Base-by-base conservation (phyloP, 768 basidiomycete genomes). In the Mycena galericulata region DNA sequence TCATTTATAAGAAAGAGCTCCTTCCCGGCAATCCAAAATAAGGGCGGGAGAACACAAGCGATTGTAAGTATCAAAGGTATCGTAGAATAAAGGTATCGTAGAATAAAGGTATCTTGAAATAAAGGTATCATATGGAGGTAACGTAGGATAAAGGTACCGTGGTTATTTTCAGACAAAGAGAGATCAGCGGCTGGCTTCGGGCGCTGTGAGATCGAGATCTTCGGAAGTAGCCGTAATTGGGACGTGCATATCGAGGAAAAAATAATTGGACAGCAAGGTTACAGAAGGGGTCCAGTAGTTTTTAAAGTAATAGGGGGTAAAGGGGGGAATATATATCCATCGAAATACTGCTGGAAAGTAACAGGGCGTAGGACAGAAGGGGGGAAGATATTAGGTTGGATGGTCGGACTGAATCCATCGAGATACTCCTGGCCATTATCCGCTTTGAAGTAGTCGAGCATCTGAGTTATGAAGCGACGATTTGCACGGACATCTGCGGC, bases 391-490 rank as follows among this genome's bases (percentile, higher is more conserved):
- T 41, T 20, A 20, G 18, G 10, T 20, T 41, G 40, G 40, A 41
- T 41, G 11, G 32, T 53, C 20, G 51, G 20, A 51, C 32, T 12
- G 29, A 51, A 20, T 15, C 11, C 27, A 30, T 50, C 49, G 15
- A 50, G 32, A 32, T 50, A 53, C 51, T 56, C 55, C 12, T n/a
- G 6, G 18, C 53, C 53, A 27, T 55, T 24, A 27, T 55, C 34
- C 22, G n/a, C 14, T 40, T 55, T 55, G 53, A 55, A 56, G 18
- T 41, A 56, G 24, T 56, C 38, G 26, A 56, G 40, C 55, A 56
- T 41, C 55, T 41, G 38, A 11, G n/a, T 29, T 40, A 56, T 56
- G 38, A 40, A n/a, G 40, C 2, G 24, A 18, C 20, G 14, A 29
- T 56, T 56, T 3, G 55, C 27, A 26, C 27, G 24, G 38, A 56